Evolutionary conservation across 1,284 basidiomycete species (phyloP).

Genomic region (Sphagnurus paluster): DNA sequence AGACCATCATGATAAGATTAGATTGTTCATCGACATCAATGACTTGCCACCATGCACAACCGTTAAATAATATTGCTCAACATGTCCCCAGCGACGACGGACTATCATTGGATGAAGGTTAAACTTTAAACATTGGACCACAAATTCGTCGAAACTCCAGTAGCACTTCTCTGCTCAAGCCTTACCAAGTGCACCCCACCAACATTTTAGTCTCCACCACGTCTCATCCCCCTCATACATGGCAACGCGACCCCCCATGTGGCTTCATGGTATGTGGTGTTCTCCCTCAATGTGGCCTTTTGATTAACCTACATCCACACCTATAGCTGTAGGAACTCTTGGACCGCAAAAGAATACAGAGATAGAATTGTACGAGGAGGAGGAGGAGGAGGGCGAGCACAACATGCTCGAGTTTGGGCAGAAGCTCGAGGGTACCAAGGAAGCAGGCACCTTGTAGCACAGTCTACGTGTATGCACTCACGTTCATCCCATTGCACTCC

Average conservation of each 20-base stretch:
- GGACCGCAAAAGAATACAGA: slow-evolving; percentile 69
- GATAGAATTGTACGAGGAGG: slow-evolving; percentile 71
- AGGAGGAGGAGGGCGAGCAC: slow-evolving; percentile 38
- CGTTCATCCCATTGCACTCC: background rate
- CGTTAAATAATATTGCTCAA: slow-evolving; percentile 57
- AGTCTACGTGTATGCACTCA: slow-evolving; percentile 43
- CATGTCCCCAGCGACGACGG: slow-evolving; percentile 80
- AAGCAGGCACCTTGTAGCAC: slow-evolving; percentile 56
- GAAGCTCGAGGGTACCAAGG: slow-evolving; percentile 33
- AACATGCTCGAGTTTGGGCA: slow-evolving; percentile 72
- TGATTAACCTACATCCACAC: background rate
- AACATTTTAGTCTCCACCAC: slow-evolving; percentile 11
- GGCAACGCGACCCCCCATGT: slow-evolving; percentile 7
- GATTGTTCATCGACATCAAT: no score
- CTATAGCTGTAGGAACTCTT: slow-evolving; percentile 51
- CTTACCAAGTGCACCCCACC: slow-evolving; percentile 17
- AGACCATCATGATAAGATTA: no score
- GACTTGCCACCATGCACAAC: slow-evolving; percentile 84
- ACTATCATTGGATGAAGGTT: slow-evolving; percentile 42
- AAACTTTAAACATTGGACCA: slow-evolving; percentile 29
- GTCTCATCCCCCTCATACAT: slow-evolving; percentile 15
- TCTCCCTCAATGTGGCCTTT: background rate
- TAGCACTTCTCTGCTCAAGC: slow-evolving; percentile 11
- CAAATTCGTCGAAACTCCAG: slow-evolving; percentile 23
- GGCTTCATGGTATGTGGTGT: background rate